Base-by-base conservation (phyloP, 2,329 filamentous ascomycete genomes). In the Paecilomyces dactylethromorphus region DNA sequence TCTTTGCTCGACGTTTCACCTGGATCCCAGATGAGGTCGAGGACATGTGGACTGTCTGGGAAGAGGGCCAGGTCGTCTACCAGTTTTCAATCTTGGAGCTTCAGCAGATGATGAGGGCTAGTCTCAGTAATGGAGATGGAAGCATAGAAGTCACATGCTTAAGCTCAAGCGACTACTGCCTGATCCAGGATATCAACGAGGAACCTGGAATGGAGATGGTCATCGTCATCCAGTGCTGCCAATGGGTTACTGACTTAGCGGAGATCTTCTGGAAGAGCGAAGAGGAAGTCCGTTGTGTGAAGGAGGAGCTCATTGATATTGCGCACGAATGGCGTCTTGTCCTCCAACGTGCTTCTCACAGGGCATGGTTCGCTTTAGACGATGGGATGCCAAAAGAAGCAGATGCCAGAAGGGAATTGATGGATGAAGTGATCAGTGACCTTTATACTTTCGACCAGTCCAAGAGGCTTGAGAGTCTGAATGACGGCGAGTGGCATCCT, bases 201-300 rank as follows among this genome's bases (percentile, higher is more conserved):
- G 66, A 68, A 50, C 68, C 67, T 0, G 71, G 70, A 2, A 56
- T 74, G 62, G 72, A 74, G 53, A 60, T 73, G 11, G 65, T 72
- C 11, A 64, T 74, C 52, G 58, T 58, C 6, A 66, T 71, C 31
- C 58, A 67, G 26, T 72, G 68, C 51, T 64, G 66, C 21, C 70
- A 72, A 56, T 74, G 70, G 58, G 56, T 72, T 1, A 31, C 64
- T 12, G 72, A 74, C 50, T 66, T 66, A 26, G 63, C 64, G 2
- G 68, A 68, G 12, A 57, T 62, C 12, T 54, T 69, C 24, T 63
- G 66, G 26, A 49, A 63, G 2, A 26, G 66, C 0, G 59, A 60
- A 10, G 56, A 54, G 8, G 39, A 45, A 8, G 18, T 45, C 15
- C 2, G 35, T 56, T 10, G 52, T 29, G 18, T 54, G 53, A 60